Evolutionary conservation across 2,329 filamentous ascomycete species (phyloP).

Genomic region (Byssothecium circinans): DNA sequence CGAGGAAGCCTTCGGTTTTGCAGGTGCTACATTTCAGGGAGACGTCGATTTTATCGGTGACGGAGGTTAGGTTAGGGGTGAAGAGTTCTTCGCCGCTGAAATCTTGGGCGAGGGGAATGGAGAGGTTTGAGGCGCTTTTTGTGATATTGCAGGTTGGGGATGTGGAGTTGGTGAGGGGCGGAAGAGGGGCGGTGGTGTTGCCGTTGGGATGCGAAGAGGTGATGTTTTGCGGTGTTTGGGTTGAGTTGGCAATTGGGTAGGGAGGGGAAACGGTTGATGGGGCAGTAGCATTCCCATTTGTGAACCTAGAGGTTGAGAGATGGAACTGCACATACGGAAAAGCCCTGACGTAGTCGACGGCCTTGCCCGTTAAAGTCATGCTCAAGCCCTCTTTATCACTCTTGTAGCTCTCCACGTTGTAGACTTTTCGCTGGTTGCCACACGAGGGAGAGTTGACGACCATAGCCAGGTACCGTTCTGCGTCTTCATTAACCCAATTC

Average conservation of each 20-base stretch:
- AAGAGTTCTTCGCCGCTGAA: slow-evolving; percentile 3
- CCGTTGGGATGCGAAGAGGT: neutral
- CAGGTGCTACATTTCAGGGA: slow-evolving; percentile 1
- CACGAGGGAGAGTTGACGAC: slow-evolving; percentile 1
- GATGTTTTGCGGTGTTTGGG: too few species aligned
- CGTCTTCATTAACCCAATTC: slow-evolving; percentile 3
- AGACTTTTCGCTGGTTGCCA: neutral
- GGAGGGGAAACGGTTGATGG: too few species aligned
- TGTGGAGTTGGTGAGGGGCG: too few species aligned
- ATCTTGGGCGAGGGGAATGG: neutral
- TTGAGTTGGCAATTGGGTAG: too few species aligned
- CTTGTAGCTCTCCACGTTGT: slow-evolving; percentile 1
- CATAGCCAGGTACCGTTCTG: slow-evolving; percentile 1
- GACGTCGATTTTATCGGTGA: slow-evolving; percentile 2
- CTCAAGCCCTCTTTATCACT: neutral
- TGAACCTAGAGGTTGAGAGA: neutral
- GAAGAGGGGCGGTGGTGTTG: neutral
- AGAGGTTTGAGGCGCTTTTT: too few species aligned
- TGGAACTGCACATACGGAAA: slow-evolving; percentile 1
- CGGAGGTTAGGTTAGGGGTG: neutral
- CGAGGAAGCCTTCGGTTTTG: neutral
- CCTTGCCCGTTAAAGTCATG: neutral
- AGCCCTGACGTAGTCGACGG: slow-evolving; percentile 1
- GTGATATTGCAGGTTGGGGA: too few species aligned
- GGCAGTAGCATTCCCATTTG: too few species aligned